Conservation (phyloP, 768 basidiomycete genomes). For the Phylloporus rhodoxanthus region DNA sequence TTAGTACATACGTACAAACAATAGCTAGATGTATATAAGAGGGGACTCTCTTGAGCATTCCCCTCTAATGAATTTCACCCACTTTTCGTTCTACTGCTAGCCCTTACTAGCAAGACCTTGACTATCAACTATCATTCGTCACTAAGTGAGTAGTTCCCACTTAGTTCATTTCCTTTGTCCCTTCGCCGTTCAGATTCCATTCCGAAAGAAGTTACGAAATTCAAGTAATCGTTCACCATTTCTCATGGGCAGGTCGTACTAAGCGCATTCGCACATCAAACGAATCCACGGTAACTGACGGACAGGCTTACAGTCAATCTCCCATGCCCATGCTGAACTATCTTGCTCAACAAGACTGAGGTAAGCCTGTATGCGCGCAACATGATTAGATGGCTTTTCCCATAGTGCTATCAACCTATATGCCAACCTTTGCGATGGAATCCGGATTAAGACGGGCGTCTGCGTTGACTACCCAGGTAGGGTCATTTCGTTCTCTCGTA, state of each 20-base stretch:
- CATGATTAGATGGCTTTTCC: neutral
- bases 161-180: too few species aligned
- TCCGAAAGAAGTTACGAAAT: neutral
- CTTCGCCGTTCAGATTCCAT: too few species aligned
- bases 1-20: too few species aligned
- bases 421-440: slow-evolving; percentile 60
- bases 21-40: too few species aligned
- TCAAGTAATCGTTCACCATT: slow-evolving; percentile 34
- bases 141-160: too few species aligned
- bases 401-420: neutral
- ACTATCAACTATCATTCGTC: too few species aligned
- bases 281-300: neutral
- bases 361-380: slow-evolving; percentile 44
- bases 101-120: too few species aligned
- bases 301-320: slow-evolving; percentile 59
- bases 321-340: slow-evolving; percentile 72
- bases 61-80: too few species aligned
- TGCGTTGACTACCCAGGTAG: slow-evolving; percentile 40
- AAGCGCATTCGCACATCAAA: neutral
- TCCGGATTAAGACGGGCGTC: slow-evolving; percentile 53
- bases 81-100: too few species aligned
- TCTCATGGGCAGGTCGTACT: slow-evolving; percentile 53
- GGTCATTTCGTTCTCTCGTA: slow-evolving; percentile 28
- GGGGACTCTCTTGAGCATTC: too few species aligned
- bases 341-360: slow-evolving; percentile 64